Evolutionary conservation across 129 eudicot genomes (phyloP), one percentile per base, ranked within the genome.

Genomic region (Dittrichia graveolens): DNA sequence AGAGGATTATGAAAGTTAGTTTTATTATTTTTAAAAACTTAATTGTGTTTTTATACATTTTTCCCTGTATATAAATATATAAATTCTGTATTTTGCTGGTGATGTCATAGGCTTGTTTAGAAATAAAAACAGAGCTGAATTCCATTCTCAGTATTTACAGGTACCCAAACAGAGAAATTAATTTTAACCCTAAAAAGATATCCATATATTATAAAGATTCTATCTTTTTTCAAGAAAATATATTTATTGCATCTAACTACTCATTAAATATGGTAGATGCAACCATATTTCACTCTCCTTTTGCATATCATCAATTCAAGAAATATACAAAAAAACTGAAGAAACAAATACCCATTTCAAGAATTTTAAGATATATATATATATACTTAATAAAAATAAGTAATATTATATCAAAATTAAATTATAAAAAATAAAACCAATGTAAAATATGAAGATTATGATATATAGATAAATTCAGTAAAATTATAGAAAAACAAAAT

Each of bases 41-140:
- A n/a, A n/a, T n/a, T n/a, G n/a, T n/a, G n/a, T n/a, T n/a, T n/a
- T n/a, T n/a, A n/a, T n/a, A n/a, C n/a, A n/a, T n/a, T n/a, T n/a
- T n/a, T n/a, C n/a, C n/a, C n/a, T n/a, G n/a, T n/a, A n/a, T n/a
- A n/a, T n/a, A n/a, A n/a, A n/a, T n/a, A n/a, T n/a, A n/a, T n/a
- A n/a, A n/a, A n/a, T n/a, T n/a, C 75, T 77, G 75, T 50, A 10
- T 58, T 49, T 69, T 69, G 55, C 57, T 54, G 61, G 43, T 77
- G 80, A 60, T 69, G 42, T 48, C 52, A 48, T 69, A 69, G 69
- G 76, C 61, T 64, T 61, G 82, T 70, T 70, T 49, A 63, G 82
- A 78, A 70, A 53, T 70, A 78, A 78, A 61, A 78, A 78, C 82
- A 78, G 82, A 15, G 77, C 65, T 70, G 82, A 62, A 78, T 78